Conservation (phyloP, 75 land plant genomes). For the Picea glauca region DNA sequence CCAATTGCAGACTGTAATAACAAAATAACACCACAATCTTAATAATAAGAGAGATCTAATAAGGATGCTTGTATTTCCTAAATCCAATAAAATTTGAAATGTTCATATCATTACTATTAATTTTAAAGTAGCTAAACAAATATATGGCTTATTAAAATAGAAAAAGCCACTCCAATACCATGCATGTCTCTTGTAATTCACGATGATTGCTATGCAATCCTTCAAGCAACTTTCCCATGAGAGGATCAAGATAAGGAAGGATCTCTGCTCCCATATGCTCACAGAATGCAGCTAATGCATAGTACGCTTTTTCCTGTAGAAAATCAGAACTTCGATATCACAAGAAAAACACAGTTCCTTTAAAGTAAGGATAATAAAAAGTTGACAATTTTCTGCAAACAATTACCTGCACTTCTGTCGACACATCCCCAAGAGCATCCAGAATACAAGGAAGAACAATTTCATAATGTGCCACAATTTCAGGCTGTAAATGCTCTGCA, state of each 20-base stretch:
- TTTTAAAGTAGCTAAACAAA: not conserved
- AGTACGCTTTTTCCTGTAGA: constrained; percentile 91
- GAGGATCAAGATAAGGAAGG: constrained; percentile 78
- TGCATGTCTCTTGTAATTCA: constrained; percentile 96
- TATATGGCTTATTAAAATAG: not conserved
- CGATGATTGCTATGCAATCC: constrained; percentile 75
- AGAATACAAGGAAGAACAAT: constrained; percentile 92
- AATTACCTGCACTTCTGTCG: constrained; percentile 88
- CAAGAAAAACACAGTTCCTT: not conserved
- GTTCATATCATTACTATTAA: not conserved
- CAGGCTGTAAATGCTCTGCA: constrained; percentile 97
- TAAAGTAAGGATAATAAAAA: not conserved
- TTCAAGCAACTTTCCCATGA: constrained; percentile 79
- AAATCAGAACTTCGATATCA: not conserved
- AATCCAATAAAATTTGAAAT: not conserved
- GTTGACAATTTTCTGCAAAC: not conserved
- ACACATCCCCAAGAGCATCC: constrained; percentile 74
- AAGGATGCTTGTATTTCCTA: not conserved
- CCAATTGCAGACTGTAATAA: constrained; percentile 94
- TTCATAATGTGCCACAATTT: constrained; percentile 80
- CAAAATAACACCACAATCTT: not conserved
- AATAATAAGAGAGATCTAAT: not conserved
- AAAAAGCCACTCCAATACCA: constrained; percentile 42
- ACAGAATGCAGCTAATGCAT: constrained; percentile 98
- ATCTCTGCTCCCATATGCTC: constrained; percentile 92